Conservation (phyloP, 2,329 filamentous ascomycete species). For the Zasmidium citrigriseum region DNA sequence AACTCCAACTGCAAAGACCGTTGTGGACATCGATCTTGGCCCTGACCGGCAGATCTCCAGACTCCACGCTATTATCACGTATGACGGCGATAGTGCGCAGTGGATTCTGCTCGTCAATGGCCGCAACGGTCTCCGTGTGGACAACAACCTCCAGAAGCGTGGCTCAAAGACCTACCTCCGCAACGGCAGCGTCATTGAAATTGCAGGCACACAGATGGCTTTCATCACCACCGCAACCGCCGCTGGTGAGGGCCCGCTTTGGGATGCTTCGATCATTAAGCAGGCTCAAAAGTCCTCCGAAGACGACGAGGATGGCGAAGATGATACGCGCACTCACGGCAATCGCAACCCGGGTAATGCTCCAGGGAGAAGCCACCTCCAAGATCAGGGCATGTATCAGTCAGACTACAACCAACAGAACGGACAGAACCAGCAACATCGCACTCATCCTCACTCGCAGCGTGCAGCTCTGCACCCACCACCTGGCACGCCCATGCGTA, state of each 20-base stretch:
- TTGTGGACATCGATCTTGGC: slow-evolving; percentile 80
- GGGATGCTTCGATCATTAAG: slow-evolving; percentile 44
- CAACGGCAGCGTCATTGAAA: slow-evolving; percentile 88
- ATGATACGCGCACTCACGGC: slow-evolving; percentile 25
- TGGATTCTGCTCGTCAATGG: slow-evolving; percentile 90
- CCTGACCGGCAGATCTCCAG: slow-evolving; percentile 54
- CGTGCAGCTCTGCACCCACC: slow-evolving; percentile 32
- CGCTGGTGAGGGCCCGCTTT: slow-evolving; percentile 69
- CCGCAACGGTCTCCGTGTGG: slow-evolving; percentile 85
- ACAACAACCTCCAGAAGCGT: slow-evolving; percentile 70
- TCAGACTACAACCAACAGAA: slow-evolving; percentile 27
- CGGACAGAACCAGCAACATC: slow-evolving; percentile 24
- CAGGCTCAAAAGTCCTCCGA: slow-evolving; percentile 44
- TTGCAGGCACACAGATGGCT: slow-evolving; percentile 95
- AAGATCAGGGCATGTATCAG: slow-evolving; percentile 26
- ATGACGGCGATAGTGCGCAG: slow-evolving; percentile 49
- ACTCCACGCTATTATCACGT: slow-evolving; percentile 52
- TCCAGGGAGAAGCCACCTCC: slow-evolving; percentile 20
- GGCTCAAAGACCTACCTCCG: slow-evolving; percentile 67
- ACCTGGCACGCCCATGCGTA: slow-evolving; percentile 39
- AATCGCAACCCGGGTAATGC: slow-evolving; percentile 9
- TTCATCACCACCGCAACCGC: slow-evolving; percentile 84
- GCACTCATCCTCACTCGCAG: slow-evolving; percentile 40
- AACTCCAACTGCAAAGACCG: slow-evolving; percentile 40
- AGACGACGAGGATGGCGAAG: slow-evolving; percentile 42